Percentiles rank a stretch among this genome's conserved stretches.
Conservation (phyloP, 2,329 filamentous ascomycete genomes). For the Botrytis porri region DNA sequence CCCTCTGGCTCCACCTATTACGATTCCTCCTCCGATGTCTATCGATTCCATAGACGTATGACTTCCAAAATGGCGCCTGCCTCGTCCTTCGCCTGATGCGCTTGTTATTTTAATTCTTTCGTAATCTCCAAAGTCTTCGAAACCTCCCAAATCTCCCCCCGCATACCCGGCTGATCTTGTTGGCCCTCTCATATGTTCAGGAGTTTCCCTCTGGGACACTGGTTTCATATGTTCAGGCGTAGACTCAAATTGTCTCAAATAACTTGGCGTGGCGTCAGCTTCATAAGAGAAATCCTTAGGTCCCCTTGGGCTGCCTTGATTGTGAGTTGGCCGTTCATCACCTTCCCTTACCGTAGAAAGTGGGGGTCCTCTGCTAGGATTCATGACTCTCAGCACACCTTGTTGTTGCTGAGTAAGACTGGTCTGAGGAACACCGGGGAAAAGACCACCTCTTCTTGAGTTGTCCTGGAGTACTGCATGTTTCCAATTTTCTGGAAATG, state of each 20-base stretch:
- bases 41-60: not conserved
- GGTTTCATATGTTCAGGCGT: not conserved
- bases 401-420: not conserved
- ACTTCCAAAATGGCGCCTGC: not conserved
- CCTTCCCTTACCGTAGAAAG: not conserved
- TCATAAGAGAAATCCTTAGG: not conserved
- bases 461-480: not conserved
- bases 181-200: not conserved
- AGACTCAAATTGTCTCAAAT: not conserved
- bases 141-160: not conserved
- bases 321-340: no score
- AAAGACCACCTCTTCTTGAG: not conserved
- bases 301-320: not conserved
- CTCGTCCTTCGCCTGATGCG: not conserved
- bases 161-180: not conserved
- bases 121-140: not conserved
- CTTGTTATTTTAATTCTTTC: not conserved
- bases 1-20: not conserved
- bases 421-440: not conserved
- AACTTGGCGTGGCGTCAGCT: not conserved
- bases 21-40: not conserved
- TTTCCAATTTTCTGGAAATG: not conserved
- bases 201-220: not conserved
- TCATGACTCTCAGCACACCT: not conserved
- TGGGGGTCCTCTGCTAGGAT: not conserved